Percentiles rank a stretch among this genome's conserved stretches.
These are phyloP conservation scores for Colletotrichum somersetense DNA, from an alignment of 2,329 filamentous ascomycete genomes.

Conservation along the genomic window DNA sequence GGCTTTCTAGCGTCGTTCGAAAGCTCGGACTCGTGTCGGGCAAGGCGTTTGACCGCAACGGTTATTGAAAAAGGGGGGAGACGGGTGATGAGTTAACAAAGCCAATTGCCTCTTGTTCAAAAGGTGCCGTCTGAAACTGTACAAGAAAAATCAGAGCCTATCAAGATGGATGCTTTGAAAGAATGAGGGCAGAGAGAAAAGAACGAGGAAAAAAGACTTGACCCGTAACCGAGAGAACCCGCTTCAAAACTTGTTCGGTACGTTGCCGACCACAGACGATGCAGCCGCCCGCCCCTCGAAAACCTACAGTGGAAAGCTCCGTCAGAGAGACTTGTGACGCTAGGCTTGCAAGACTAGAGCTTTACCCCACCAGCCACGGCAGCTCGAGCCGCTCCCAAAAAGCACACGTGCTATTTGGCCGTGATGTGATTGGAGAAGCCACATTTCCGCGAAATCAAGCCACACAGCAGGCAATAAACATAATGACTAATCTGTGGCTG, in stretches of 20 bases:
- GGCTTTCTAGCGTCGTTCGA: constrained; percentile 3
- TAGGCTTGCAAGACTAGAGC: constrained; percentile 28
- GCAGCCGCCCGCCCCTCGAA: constrained; percentile 25
- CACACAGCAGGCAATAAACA: neutral
- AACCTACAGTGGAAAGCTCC: constrained; percentile 25
- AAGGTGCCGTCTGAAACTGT: neutral
- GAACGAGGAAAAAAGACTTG: constrained; percentile 2
- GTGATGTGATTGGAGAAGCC: constrained; percentile 26
- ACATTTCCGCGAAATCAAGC: neutral
- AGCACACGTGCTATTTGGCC: constrained; percentile 22
- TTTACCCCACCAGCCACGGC: constrained; percentile 34
- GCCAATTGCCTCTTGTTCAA: constrained; percentile 15
- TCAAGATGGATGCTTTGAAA: neutral
- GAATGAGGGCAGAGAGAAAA: constrained; percentile 8
- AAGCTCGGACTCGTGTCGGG: constrained; percentile 32
- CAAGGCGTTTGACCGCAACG: constrained; percentile 12
- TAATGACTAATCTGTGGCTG: constrained; percentile 26
- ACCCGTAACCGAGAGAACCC: constrained; percentile 32
- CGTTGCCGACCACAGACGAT: constrained; percentile 20
- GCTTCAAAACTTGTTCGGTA: constrained; percentile 40
- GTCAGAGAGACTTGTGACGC: constrained; percentile 31
- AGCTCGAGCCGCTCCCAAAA: neutral
- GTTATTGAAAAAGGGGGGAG: constrained; percentile 1
- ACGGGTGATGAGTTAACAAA: neutral
- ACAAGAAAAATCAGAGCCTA: neutral